phyloP scores from a whole-genome alignment of 1,139 yeast species.

The Saccharomyces hybrid region DNA sequence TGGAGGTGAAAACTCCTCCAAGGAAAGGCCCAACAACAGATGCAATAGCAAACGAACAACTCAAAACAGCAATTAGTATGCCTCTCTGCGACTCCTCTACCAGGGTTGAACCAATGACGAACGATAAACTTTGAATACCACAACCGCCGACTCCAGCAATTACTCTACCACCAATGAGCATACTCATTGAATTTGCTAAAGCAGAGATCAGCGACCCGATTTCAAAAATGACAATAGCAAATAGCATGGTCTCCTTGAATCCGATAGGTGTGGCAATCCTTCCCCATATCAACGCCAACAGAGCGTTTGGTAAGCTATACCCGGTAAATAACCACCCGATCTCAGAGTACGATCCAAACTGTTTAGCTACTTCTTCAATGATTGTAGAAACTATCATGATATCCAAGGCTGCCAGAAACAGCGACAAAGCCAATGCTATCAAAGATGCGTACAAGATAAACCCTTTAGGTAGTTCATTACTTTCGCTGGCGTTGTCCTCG shows the following conservation, averaged over 20 bases:
- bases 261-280: constrained; percentile 56
- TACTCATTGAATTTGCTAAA: constrained; percentile 47
- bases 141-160: constrained; percentile 72
- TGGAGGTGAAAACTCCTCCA: constrained; percentile 59
- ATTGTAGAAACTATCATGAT: constrained; percentile 60
- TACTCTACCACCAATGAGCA: constrained; percentile 63
- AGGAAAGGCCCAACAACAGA: constrained; percentile 59
- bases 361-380: constrained; percentile 46
- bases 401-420: constrained; percentile 59
- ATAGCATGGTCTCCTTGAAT: constrained; percentile 44
- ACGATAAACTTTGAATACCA: constrained; percentile 53
- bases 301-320: constrained; percentile 52
- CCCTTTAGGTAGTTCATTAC: background rate
- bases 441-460: constrained; percentile 30
- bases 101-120: constrained; percentile 52
- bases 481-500: background rate
- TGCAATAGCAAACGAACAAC: constrained; percentile 49
- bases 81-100: constrained; percentile 56
- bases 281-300: constrained; percentile 55
- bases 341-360: constrained; percentile 48
- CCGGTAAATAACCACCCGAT: constrained; percentile 59
- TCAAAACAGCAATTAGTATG: constrained; percentile 42
- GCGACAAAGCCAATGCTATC: constrained; percentile 40
- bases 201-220: constrained; percentile 58
- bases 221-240: constrained; percentile 50